These are phyloP conservation scores for Apiotrichum brassicae DNA, from an alignment of 1,284 basidiomycete species.

Conservation along the genomic window DNA sequence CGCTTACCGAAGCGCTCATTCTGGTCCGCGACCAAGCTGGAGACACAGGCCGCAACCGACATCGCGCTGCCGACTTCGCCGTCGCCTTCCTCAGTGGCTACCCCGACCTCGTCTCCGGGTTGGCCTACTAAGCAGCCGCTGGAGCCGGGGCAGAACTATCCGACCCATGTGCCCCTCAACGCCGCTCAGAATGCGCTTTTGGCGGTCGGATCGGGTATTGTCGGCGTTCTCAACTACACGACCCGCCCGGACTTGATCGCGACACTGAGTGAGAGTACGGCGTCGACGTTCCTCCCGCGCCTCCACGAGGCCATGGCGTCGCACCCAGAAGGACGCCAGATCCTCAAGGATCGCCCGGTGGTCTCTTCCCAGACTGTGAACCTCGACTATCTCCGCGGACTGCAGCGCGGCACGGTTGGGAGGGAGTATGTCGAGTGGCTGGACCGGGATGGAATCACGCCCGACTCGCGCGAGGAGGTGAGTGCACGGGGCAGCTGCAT, in stretches of 20 bases:
- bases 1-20: no score
- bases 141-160: constrained; percentile 41
- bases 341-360: constrained; percentile 75
- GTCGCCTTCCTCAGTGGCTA: neutral
- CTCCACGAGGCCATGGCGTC: constrained; percentile 74
- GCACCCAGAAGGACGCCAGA: constrained; percentile 70
- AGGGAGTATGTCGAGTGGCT: constrained; percentile 87
- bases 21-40: neutral
- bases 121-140: no score
- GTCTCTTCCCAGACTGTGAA: constrained; percentile 73
- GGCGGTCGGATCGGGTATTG: constrained; percentile 75
- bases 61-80: neutral
- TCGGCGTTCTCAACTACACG: constrained; percentile 73
- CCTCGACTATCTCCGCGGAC: constrained; percentile 58
- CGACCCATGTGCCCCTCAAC: constrained; percentile 75
- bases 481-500: constrained; percentile 31
- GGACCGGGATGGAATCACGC: constrained; percentile 80
- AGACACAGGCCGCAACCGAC: neutral
- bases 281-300: constrained; percentile 69
- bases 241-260: constrained; percentile 75
- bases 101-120: neutral
- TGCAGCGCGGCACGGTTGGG: constrained; percentile 79
- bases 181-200: constrained; percentile 76
- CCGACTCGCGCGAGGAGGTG: constrained; percentile 87
- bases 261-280: constrained; percentile 82